Conservation (phyloP, 2,329 filamentous ascomycete genomes). For the Metarhizium album region DNA sequence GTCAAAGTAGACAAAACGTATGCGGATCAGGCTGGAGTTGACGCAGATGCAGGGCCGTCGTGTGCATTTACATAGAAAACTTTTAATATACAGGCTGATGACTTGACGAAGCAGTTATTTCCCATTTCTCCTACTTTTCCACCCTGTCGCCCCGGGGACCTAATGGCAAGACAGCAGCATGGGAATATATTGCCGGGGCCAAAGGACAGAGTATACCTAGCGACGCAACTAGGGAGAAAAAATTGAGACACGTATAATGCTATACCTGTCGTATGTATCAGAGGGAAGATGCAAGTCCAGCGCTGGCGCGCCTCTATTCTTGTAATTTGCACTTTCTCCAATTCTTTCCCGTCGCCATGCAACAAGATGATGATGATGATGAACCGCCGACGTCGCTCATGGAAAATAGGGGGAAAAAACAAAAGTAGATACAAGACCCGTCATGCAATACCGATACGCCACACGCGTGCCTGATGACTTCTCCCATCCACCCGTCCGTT, state of each 20-base stretch:
- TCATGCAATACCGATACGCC: no score
- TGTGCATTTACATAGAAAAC: neutral
- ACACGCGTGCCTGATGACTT: no score
- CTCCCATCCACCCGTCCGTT: no score
- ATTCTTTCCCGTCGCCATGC: neutral
- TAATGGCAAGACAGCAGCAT: no score
- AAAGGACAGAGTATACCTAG: neutral
- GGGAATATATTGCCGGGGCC: neutral
- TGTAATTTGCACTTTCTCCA: neutral
- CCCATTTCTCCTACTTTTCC: no score
- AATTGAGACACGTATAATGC: neutral
- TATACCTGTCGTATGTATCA: constrained; percentile 5
- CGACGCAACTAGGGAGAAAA: neutral
- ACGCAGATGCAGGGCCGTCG: neutral
- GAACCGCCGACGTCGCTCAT: neutral
- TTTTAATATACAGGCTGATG: neutral
- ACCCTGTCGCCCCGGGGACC: no score
- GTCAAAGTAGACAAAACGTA: neutral
- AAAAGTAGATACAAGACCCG: neutral
- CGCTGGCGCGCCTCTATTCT: neutral
- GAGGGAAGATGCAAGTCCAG: neutral
- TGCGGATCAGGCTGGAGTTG: neutral
- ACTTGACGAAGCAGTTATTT: neutral
- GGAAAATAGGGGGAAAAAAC: neutral
- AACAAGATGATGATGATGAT: neutral